Evolutionary conservation across 2,329 filamentous ascomycete species (phyloP).

Genomic region (Dothistroma pini): DNA sequence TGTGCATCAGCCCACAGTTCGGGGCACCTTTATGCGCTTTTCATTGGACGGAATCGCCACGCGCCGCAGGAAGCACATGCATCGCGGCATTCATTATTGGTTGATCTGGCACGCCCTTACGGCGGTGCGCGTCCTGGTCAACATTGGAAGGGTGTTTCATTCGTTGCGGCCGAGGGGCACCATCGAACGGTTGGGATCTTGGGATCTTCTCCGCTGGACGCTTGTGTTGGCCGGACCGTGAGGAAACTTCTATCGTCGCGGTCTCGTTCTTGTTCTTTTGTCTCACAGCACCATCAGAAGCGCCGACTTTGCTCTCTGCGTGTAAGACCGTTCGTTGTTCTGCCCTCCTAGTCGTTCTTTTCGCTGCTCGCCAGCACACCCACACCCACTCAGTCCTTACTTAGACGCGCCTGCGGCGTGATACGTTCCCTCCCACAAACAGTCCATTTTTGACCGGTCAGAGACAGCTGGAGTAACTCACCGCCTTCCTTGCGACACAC

Average conservation of each 20-base stretch:
- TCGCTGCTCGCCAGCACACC: slow-evolving; percentile 2
- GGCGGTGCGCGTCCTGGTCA: neutral
- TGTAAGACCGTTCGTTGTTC: neutral
- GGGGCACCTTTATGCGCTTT: neutral
- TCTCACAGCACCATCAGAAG: slow-evolving; percentile 3
- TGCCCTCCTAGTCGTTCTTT: slow-evolving; percentile 9
- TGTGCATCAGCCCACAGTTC: neutral
- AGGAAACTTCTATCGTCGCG: slow-evolving; percentile 6
- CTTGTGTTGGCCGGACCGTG: neutral
- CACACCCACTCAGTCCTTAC: slow-evolving; percentile 2
- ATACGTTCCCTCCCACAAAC: slow-evolving; percentile 3
- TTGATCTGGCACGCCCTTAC: neutral
- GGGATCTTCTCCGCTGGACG: neutral
- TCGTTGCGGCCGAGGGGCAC: neutral
- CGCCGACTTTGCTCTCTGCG: neutral
- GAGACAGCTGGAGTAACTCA: neutral
- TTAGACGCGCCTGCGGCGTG: slow-evolving; percentile 8
- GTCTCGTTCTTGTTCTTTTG: slow-evolving; percentile 1
- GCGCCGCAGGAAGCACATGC: neutral
- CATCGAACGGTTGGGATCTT: neutral
- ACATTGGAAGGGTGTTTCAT: neutral
- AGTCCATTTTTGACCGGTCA: slow-evolving; percentile 1
- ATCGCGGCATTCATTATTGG: neutral
- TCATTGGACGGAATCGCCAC: neutral
- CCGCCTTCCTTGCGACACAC: slow-evolving; percentile 13